phyloP scores from a whole-genome alignment of 352 stramenopile genomes.

The Phytophthora cactorum region DNA sequence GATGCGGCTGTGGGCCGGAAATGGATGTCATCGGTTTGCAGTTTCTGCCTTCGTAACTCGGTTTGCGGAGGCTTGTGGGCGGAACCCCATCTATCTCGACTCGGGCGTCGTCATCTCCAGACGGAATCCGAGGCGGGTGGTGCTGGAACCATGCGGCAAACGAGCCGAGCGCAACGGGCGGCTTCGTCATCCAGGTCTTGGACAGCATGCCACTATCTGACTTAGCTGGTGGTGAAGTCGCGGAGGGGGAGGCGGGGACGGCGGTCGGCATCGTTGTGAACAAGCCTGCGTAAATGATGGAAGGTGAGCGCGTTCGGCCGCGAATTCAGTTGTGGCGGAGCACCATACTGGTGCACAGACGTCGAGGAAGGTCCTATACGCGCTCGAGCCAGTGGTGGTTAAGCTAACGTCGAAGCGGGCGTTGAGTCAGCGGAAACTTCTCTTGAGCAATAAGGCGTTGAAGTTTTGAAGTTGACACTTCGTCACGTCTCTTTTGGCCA shows the following conservation, averaged over 20 bases:
- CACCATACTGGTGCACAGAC: not conserved
- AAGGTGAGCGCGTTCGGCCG: slow-evolving; percentile 5
- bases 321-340: slow-evolving; percentile 21
- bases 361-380: too few species aligned
- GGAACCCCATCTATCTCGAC: slow-evolving; percentile 11
- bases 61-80: not conserved
- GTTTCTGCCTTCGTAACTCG: not conserved
- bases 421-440: slow-evolving; percentile 17
- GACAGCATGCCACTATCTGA: not conserved
- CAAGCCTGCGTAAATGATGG: slow-evolving; percentile 1
- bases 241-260: not conserved
- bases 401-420: not conserved
- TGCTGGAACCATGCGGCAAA: slow-evolving; percentile 21
- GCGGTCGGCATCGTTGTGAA: not conserved
- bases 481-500: slow-evolving; percentile 3
- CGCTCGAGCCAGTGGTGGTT: not conserved
- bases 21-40: not conserved
- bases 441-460: slow-evolving; percentile 6
- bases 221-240: slow-evolving; percentile 4
- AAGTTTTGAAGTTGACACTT: slow-evolving; percentile 26
- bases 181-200: slow-evolving; percentile 11
- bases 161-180: slow-evolving; percentile 5
- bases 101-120: not conserved
- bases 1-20: not conserved
- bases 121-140: not conserved